Evolutionary conservation across 1,284 basidiomycete genomes (phyloP), one percentile per base, ranked within the genome.

Genomic region (Coniferiporia weirii): DNA sequence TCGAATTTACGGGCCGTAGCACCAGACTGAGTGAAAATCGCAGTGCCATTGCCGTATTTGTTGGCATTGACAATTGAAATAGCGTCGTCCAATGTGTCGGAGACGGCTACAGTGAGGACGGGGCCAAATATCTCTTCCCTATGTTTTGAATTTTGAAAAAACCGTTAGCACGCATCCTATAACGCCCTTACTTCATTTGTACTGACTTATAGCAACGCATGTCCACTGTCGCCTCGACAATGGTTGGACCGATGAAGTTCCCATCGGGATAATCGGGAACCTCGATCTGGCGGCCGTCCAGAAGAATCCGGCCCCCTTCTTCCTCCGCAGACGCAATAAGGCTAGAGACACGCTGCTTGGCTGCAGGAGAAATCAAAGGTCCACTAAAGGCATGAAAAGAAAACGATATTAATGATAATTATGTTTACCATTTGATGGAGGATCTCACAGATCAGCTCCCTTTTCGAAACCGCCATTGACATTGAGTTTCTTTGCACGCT

Each of bases 41-140:
- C 91, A n/a, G 94, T 85, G 34, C 95, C 96, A 70, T 98, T 98
- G 2, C 95, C 92, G 70, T 92, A 97, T 69, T 76, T 81, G 76
- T 97, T 98, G 57, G 78, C 75, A 75, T 98, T 98, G 75, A 98
- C 87, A 64, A 97, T 85, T 40, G 85, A 83, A 62, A 98, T 81
- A 19, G 95, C 96, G 65, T 98, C 93, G 65, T 98, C 95, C 50
- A 99, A 78, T 1, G 88, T 93, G 57, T 94, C 85, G 5, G 89
- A 92, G 57, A 83, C 79, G 65, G 98, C 71, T 55, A 97, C 80
- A 20, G 89, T 78, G 45, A 99, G 79, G 0, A 89, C 95, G 2
- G 96, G 96, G 1, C 95, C 96, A 67, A 98, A 98, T 65, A 98
- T 97, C 72, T 98, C 95, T 70, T 94, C 86, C 64, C 92, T 95